These are phyloP conservation scores for Yarrowia sp. DNA, from an alignment of 805 yeast species.

Conservation along the genomic window DNA sequence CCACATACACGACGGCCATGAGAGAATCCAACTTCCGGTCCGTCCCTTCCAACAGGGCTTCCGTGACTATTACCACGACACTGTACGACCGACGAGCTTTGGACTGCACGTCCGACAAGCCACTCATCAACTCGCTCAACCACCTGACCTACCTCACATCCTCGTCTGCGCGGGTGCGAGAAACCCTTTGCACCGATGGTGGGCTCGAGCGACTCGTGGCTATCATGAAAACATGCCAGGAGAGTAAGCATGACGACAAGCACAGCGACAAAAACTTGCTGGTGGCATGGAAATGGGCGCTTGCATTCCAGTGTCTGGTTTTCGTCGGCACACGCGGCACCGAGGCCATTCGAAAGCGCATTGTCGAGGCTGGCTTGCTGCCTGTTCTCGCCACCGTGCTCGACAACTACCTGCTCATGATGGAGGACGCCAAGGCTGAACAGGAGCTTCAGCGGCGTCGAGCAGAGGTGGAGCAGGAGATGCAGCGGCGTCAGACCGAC, in stretches of 20 bases:
- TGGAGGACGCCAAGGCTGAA: slow-evolving; percentile 22
- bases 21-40: slow-evolving; percentile 86
- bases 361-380: slow-evolving; percentile 87
- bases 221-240: slow-evolving; percentile 76
- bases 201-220: slow-evolving; percentile 86
- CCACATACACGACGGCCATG: slow-evolving; percentile 46
- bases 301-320: slow-evolving; percentile 89
- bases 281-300: slow-evolving; percentile 96
- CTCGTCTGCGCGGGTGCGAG: slow-evolving; percentile 83
- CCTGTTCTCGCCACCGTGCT: slow-evolving; percentile 89
- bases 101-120: slow-evolving; percentile 85
- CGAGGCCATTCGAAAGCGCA: slow-evolving; percentile 76
- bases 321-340: slow-evolving; percentile 91
- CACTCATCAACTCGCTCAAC: slow-evolving; percentile 86
- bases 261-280: slow-evolving; percentile 44
- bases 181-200: slow-evolving; percentile 84
- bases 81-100: slow-evolving; percentile 89
- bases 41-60: slow-evolving; percentile 77
- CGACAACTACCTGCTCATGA: slow-evolving; percentile 65
- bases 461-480: slow-evolving; percentile 13
- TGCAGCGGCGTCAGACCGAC: slow-evolving; percentile 6
- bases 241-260: slow-evolving; percentile 21
- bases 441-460: slow-evolving; percentile 24
- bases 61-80: slow-evolving; percentile 85
- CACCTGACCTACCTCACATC: slow-evolving; percentile 85